Base-by-base conservation (phyloP, 345 rosid species). In the Arabidopsis arenosa region DNA sequence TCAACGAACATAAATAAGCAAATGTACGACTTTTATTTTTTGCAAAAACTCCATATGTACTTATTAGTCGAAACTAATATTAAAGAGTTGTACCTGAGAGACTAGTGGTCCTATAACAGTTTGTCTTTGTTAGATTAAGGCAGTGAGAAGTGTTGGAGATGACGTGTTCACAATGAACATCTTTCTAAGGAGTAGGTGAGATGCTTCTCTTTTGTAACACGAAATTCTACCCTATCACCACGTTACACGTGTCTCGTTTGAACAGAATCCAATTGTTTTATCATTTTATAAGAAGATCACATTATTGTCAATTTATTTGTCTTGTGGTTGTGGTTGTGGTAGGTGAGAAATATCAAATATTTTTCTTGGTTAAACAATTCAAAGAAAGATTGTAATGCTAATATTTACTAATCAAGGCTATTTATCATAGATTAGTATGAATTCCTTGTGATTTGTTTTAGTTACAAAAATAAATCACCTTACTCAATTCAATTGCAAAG, bases 151-250 rank as follows among this genome's bases (percentile, higher is more conserved):
- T 21, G 37, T 67, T 5, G 4, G 6, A 68, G n/a, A 15, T 28
- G n/a, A 15, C 15, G 53, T 15, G 64, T 69, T 60, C 49, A 9
- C 28, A 61, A 36, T 52, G 37, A 33, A 52, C 14, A 61, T 37
- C 30, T 72, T 21, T 72, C 33, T 39, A 40, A 43, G 69, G 43
- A 30, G 62, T 73, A 17, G 76, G 70, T 73, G 52, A 52, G 63
- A 63, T 40, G 35, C 67, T 71, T 71, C 28, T 48, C 40, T 37
- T 15, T 39, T 23, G 10, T 2, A 26, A 40, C 41, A 63, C 54
- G 26, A 63, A 18, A 41, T 41, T 63, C 0, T 41, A 53, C 2
- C 60, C 70, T 30, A 73, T 73, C 11, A 52, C 3, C 17, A 63
- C 0, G 0, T 28, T 0, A 14, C 64, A 63, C 17, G 70, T 51